Evolutionary conservation across 1,139 yeast genomes (phyloP), one percentile per base, ranked within the genome.

Genomic region (Geotrichum phurueaensis): DNA sequence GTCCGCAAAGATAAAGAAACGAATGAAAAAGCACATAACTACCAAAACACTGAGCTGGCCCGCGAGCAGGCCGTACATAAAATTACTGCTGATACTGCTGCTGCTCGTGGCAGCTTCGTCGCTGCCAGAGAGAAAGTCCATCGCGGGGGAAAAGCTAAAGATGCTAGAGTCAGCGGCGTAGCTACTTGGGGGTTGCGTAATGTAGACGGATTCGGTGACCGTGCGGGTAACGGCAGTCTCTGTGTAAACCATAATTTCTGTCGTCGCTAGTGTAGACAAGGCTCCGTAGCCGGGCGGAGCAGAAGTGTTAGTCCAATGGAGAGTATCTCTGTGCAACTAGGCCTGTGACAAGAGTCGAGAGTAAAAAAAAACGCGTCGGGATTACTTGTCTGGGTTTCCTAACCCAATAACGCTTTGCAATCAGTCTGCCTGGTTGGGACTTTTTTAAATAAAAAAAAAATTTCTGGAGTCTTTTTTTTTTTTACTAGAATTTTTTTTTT

Each of bases 1-100:
- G 64, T 91, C 97, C 49, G 96, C 89, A 73, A 94, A 94, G 1
- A 94, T 87, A 70, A 94, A 94, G 74, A 90, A 92, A 71, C 89
- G 85, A 63, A 92, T 85, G 70, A 91, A 89, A 49, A 89, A 79
- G 5, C 84, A 81, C 53, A 91, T 76, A n/a, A 90, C 82, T 0
- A 90, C 68, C 29, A 92, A 81, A 7, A 92, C 96, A 66, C 95
- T 87, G 52, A 89, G 70, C 73, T 94, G 98, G 0, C 99, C 99
- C 3, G 75, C 69, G 20, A 75, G 62, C 48, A 75, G 67, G 18
- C 78, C 78, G 51, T 72, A 69, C 18, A 74, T 72, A 60, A 74
- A 74, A 39, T 15, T 39, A 18, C 47, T 39, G 20, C 47, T 18
- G 20, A n/a, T 39, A 10, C 47, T 39, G 47, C 20, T 39, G 47